Percentiles rank a stretch among this genome's conserved stretches.
These are phyloP conservation scores for Olyra latifolia DNA, from an alignment of 176 grass and related monocot genomes.

Conservation along the genomic window DNA sequence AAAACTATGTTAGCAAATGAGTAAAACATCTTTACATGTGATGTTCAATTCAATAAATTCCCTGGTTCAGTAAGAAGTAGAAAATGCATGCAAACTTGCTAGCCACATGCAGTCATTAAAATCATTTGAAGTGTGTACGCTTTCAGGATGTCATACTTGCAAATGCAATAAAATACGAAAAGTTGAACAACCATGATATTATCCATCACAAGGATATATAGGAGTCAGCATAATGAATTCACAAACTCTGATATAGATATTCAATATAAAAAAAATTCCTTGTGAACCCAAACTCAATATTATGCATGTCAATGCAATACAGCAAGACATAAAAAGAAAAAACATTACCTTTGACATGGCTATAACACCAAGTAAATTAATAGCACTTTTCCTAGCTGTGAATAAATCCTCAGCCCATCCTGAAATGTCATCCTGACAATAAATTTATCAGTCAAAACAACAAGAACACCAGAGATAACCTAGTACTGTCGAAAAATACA, in stretches of 20 bases:
- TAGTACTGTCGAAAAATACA: conserved; percentile 1
- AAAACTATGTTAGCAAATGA: neutral
- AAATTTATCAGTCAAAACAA: conserved; percentile 28
- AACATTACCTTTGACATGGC: conserved; percentile 75
- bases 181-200: neutral
- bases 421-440: conserved; percentile 78
- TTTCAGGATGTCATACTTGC: conserved; percentile 6
- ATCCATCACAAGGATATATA: neutral
- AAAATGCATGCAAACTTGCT: neutral
- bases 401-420: conserved; percentile 94
- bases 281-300: conserved; percentile 2
- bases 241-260: conserved; percentile 2
- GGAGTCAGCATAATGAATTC: neutral
- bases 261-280: conserved; percentile 5
- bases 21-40: neutral
- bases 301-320: conserved; percentile 4
- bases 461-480: conserved; percentile 17
- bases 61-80: conserved; percentile 6
- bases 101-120: conserved; percentile 2
- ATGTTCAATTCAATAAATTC: conserved; percentile 13
- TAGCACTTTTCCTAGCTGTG: conserved; percentile 91
- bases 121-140: conserved; percentile 11
- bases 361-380: conserved; percentile 91
- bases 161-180: neutral
- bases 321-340: neutral